Conservation (phyloP, 139 green algal genomes). For the Chlorokybus atmophyticus region DNA sequence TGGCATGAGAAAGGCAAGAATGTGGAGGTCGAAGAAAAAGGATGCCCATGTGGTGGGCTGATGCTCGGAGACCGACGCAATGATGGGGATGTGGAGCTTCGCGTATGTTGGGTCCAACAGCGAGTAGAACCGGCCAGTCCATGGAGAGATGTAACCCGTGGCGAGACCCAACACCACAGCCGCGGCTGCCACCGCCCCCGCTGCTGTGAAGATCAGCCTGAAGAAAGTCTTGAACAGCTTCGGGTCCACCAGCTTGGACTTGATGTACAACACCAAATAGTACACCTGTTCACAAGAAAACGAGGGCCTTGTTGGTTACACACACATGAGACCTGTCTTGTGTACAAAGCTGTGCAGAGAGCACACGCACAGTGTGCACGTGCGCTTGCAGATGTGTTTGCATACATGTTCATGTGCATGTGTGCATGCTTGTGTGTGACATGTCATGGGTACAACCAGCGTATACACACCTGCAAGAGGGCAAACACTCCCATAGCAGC, state of each 20-base stretch:
- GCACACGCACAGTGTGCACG: too few species aligned
- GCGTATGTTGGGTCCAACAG: slow-evolving; percentile 47
- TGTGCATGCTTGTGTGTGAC: neutral
- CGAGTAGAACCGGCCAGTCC: slow-evolving; percentile 43
- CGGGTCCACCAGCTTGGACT: slow-evolving; percentile 14
- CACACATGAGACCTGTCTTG: too few species aligned
- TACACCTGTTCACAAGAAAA: slow-evolving; percentile 13
- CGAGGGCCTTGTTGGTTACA: too few species aligned
- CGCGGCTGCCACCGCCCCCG: slow-evolving; percentile 3
- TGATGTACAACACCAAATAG: slow-evolving; percentile 23
- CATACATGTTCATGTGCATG: neutral
- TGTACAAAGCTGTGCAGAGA: too few species aligned
- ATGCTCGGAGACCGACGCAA: slow-evolving; percentile 48
- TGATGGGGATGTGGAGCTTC: slow-evolving; percentile 49
- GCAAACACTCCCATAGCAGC: slow-evolving; percentile 32
- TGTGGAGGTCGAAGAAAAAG: slow-evolving; percentile 48
- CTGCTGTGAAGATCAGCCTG: slow-evolving; percentile 4
- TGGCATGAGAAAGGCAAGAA: slow-evolving; percentile 31
- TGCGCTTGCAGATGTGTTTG: neutral
- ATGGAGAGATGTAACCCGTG: slow-evolving; percentile 42
- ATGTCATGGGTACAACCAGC: neutral
- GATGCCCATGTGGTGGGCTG: slow-evolving; percentile 48
- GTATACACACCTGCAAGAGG: slow-evolving; percentile 39
- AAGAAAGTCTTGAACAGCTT: slow-evolving; percentile 30
- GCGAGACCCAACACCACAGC: slow-evolving; percentile 10